phyloP scores from a whole-genome alignment of 805 yeast genomes.

The Starmerella floricola region DNA sequence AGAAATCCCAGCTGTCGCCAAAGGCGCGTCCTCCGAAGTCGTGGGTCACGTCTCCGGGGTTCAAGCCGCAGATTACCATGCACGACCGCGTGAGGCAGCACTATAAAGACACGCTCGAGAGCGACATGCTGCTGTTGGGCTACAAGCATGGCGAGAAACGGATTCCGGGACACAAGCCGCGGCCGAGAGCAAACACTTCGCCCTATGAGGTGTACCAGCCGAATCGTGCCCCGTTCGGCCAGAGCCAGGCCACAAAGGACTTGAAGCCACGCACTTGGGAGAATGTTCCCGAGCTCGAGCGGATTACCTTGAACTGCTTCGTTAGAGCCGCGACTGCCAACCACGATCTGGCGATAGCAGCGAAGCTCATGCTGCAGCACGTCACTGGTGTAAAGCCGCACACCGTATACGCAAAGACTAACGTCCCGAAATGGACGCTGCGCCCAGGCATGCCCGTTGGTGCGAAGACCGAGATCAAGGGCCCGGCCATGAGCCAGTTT shows the following conservation, averaged over 20 bases:
- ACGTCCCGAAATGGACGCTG: conserved; percentile 74
- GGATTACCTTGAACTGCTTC: conserved; percentile 64
- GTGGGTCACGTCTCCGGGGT: conserved; percentile 71
- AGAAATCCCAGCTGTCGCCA: conserved; percentile 64
- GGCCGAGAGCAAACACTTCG: conserved; percentile 77
- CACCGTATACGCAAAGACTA: conserved; percentile 59
- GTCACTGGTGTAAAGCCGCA: conserved; percentile 83
- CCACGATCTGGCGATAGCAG: conserved; percentile 61
- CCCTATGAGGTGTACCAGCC: conserved; percentile 85
- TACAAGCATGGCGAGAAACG: conserved; percentile 47
- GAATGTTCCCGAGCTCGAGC: conserved; percentile 59
- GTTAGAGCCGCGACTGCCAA: conserved; percentile 50
- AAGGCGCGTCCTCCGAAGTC: conserved; percentile 54
- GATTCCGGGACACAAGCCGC: conserved; percentile 49
- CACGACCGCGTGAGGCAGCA: conserved; percentile 74
- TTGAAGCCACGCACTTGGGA: conserved; percentile 51
- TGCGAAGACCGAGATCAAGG: conserved; percentile 64
- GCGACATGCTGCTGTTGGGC: conserved; percentile 67
- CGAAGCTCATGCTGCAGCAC: conserved; percentile 73
- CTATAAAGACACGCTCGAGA: conserved; percentile 56
- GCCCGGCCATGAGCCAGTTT: conserved; percentile 77
- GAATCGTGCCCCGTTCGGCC: conserved; percentile 61
- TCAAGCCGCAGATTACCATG: conserved; percentile 57
- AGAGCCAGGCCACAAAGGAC: conserved; percentile 61
- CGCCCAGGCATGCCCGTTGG: conserved; percentile 88